Evolutionary conservation across 1,284 basidiomycete genomes (phyloP).

Genomic region (Waitea zeae): DNA sequence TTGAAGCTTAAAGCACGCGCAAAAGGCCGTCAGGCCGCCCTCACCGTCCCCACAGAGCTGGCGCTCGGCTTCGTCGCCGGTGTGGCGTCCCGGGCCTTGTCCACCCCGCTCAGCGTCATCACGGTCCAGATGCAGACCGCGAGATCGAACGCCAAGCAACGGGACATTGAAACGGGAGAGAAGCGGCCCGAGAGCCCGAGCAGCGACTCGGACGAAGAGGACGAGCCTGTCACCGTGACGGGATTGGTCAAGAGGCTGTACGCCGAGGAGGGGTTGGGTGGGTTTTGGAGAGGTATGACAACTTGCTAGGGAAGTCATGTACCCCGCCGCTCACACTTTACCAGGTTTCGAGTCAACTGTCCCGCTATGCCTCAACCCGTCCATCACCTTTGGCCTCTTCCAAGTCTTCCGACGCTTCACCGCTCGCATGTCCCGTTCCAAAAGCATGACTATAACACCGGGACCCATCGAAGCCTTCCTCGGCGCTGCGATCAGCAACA

Average conservation of each 20-base stretch:
- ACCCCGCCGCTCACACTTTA: background rate
- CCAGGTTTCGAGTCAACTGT: constrained; percentile 31
- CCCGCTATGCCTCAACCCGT: constrained; percentile 32
- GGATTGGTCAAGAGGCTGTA: constrained; percentile 28
- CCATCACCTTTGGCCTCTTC: constrained; percentile 33
- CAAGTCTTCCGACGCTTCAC: constrained; percentile 27
- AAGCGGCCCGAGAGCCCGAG: no score
- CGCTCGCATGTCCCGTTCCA: no score
- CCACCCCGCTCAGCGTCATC: constrained; percentile 32
- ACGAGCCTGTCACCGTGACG: constrained; percentile 14
- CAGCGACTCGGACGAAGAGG: constrained; percentile 1
- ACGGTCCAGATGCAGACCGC: constrained; percentile 31
- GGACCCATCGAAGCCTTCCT: no score
- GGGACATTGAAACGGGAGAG: constrained; percentile 6
- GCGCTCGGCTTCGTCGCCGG: constrained; percentile 33
- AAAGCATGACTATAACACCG: no score
- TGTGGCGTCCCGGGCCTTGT: constrained; percentile 31
- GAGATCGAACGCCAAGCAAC: constrained; percentile 11
- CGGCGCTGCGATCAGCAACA: constrained; percentile 26
- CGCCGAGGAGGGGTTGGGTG: constrained; percentile 23
- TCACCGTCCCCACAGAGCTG: constrained; percentile 25
- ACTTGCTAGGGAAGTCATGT: constrained; percentile 1
- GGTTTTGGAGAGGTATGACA: constrained; percentile 34
- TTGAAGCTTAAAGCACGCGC: constrained; percentile 7
- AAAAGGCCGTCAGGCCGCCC: background rate